phyloP scores from a whole-genome alignment of 768 basidiomycete species.

The Pisolithus tinctorius region DNA sequence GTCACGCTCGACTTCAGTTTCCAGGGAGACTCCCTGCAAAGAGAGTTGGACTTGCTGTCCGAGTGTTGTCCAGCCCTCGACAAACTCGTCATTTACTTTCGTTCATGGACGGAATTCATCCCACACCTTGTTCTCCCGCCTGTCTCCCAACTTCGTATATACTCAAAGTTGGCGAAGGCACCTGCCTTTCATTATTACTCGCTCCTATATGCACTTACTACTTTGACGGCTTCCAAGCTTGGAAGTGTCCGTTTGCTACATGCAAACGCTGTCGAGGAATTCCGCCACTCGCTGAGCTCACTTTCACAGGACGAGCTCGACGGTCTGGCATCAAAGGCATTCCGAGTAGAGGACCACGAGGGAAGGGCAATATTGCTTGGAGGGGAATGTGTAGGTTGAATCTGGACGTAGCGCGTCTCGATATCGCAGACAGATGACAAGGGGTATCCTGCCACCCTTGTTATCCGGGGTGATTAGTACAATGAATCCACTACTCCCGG shows the following conservation, averaged over 20 bases:
- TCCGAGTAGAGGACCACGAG: constrained; percentile 18
- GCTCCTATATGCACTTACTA: constrained; percentile 18
- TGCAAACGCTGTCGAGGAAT: constrained; percentile 6
- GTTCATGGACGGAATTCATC: constrained; percentile 18
- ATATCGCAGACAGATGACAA: too few relatives aligned
- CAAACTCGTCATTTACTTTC: constrained; percentile 20
- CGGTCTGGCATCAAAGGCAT: constrained; percentile 5
- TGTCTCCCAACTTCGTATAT: constrained; percentile 18
- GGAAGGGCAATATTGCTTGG: constrained; percentile 10
- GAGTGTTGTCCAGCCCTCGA: constrained; percentile 19
- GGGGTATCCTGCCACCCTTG: too few relatives aligned
- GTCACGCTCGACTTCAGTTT: constrained; percentile 23
- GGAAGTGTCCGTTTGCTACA: constrained; percentile 17
- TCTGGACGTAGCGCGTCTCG: too few relatives aligned
- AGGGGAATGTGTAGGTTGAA: neutral
- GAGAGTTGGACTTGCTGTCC: constrained; percentile 18
- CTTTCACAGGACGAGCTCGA: constrained; percentile 7
- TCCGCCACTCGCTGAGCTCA: constrained; percentile 6
- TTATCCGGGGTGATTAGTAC: too few relatives aligned
- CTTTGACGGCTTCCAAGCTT: constrained; percentile 16
- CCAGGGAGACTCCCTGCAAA: constrained; percentile 17
- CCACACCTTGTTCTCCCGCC: constrained; percentile 17
- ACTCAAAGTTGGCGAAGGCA: constrained; percentile 12
- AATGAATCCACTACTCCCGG: too few relatives aligned
- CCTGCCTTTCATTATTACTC: constrained; percentile 10